Percentiles rank a stretch among this genome's conserved stretches.
Evolutionary conservation across 2,329 filamentous ascomycete species (phyloP).

Genomic region (Rhynchosporium agropyri): DNA sequence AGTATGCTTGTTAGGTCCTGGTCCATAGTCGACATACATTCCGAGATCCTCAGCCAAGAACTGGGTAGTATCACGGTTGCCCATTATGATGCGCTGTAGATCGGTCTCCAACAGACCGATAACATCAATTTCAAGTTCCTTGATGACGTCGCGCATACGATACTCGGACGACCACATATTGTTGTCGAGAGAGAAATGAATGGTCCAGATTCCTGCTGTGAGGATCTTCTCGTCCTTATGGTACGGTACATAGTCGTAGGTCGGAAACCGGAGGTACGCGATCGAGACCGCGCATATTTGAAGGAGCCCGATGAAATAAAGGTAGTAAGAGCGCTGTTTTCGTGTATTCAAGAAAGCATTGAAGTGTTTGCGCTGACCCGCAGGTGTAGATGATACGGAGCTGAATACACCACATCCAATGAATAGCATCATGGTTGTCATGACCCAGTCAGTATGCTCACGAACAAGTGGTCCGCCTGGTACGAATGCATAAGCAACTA

Average conservation of each 20-base stretch:
- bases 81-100: conserved; percentile 98
- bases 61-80: conserved; percentile 94
- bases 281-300: conserved; percentile 80
- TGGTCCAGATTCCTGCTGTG: conserved; percentile 97
- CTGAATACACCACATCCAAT: conserved; percentile 86
- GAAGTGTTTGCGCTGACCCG: conserved; percentile 41
- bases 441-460: conserved; percentile 95
- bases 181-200: conserved; percentile 97
- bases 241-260: conserved; percentile 88
- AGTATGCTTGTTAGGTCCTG: conserved; percentile 97
- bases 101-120: conserved; percentile 94
- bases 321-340: conserved; percentile 62
- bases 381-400: conserved; percentile 51
- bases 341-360: conserved; percentile 49
- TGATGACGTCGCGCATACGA: conserved; percentile 87
- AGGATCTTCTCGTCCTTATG: conserved; percentile 85
- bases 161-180: conserved; percentile 98
- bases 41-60: conserved; percentile 94
- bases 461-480: conserved; percentile 90
- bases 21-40: conserved; percentile 98
- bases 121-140: conserved; percentile 95
- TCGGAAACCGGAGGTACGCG: conserved; percentile 88
- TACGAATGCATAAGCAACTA: conserved; percentile 97
- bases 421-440: conserved; percentile 80
- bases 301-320: conserved; percentile 72